These are phyloP conservation scores for Rhizopogon roseolus DNA, from an alignment of 768 basidiomycete species.

Conservation along the genomic window DNA sequence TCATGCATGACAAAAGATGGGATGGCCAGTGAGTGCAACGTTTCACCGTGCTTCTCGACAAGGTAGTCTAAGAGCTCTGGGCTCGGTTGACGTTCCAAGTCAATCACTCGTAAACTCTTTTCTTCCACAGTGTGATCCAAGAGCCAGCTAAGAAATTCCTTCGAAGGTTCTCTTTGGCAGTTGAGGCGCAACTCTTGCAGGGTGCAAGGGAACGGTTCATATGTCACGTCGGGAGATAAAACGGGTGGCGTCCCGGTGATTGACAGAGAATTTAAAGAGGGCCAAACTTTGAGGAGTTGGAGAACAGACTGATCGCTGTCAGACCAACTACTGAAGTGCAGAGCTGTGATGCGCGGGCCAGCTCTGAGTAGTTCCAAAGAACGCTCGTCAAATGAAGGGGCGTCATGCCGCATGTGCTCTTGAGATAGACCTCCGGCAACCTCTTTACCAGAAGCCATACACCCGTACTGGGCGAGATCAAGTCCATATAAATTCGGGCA, in stretches of 20 bases:
- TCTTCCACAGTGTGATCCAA: conserved; percentile 49
- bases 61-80: conserved; percentile 51
- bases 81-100: conserved; percentile 59
- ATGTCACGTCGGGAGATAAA: conserved; percentile 33
- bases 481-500: conserved; percentile 60
- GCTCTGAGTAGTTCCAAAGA: conserved; percentile 48
- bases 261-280: conserved; percentile 49
- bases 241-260: conserved; percentile 57
- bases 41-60: conserved; percentile 41
- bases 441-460: conserved; percentile 44
- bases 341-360: conserved; percentile 46
- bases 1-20: conserved; percentile 50
- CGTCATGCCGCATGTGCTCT: conserved; percentile 43
- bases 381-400: conserved; percentile 49
- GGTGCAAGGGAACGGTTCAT: conserved; percentile 39
- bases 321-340: conserved; percentile 72
- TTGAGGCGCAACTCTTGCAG: conserved; percentile 57
- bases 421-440: conserved; percentile 43
- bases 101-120: conserved; percentile 43
- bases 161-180: conserved; percentile 56
- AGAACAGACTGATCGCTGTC: conserved; percentile 50
- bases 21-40: conserved; percentile 50
- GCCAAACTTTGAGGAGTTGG: conserved; percentile 63
- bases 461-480: conserved; percentile 55
- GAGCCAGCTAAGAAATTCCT: conserved; percentile 67